Evolutionary conservation across 129 eudicot species (phyloP).

Genomic region (Helianthus tuberosus): DNA sequence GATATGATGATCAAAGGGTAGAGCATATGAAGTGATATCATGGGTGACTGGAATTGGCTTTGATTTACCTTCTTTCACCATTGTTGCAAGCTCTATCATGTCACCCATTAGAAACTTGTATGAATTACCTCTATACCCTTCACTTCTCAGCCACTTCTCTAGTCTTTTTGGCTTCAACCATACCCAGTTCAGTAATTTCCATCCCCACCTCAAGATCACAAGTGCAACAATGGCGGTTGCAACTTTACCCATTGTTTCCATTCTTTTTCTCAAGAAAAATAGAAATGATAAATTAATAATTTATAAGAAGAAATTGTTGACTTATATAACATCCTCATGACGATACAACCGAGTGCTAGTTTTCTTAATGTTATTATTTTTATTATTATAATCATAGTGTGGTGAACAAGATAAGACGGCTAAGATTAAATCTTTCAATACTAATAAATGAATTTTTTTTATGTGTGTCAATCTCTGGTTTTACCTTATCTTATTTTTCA

Average conservation of each 20-base stretch:
- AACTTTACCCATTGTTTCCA: conserved; percentile 22
- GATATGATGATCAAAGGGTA: conserved; percentile 38
- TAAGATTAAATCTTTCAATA: too few relatives aligned
- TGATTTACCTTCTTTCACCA: conserved; percentile 23
- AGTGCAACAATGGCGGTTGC: conserved; percentile 14
- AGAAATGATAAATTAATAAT: not conserved
- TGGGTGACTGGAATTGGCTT: conserved; percentile 34
- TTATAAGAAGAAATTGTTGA: not conserved
- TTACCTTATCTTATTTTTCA: too few relatives aligned
- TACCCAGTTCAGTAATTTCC: conserved; percentile 32
- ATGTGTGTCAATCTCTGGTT: too few relatives aligned
- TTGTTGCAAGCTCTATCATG: conserved; percentile 23
- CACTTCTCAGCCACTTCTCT: conserved; percentile 35
- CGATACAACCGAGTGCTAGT: too few relatives aligned
- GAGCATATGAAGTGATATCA: conserved; percentile 30
- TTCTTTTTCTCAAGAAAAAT: not conserved
- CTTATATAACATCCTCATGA: not conserved
- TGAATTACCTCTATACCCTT: conserved; percentile 42
- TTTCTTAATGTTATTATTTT: too few relatives aligned
- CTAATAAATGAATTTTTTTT: too few relatives aligned
- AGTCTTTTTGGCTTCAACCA: conserved; percentile 40
- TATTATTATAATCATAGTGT: too few relatives aligned
- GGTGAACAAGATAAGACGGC: too few relatives aligned
- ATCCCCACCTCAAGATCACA: conserved; percentile 28
- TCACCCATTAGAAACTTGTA: conserved; percentile 42